A percentile compares a stretch with the other conserved stretches of the same genome.
Evolutionary conservation across 208 protist species (phyloP).

Genomic region (Herpetomonas tarakana): DNA sequence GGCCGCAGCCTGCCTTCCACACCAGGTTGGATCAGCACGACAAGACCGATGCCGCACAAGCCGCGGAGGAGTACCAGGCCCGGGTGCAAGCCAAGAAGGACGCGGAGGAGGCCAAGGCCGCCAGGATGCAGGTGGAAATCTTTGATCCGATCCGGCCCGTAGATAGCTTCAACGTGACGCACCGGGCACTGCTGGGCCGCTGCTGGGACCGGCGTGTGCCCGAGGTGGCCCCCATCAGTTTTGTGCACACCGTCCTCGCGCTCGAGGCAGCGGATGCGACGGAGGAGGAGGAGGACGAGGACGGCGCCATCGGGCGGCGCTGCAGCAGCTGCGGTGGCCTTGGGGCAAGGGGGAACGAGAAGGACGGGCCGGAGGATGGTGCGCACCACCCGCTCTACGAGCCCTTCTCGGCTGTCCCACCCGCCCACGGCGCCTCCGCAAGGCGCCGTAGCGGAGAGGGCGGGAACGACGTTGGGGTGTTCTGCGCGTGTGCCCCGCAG

Average conservation of each 20-base stretch:
- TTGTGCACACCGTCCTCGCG: constrained; percentile 24
- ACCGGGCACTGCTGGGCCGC: constrained; percentile 59
- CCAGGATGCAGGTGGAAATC: constrained; percentile 24
- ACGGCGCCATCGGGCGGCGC: background rate
- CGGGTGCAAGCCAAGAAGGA: constrained; percentile 37
- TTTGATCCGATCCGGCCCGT: constrained; percentile 55
- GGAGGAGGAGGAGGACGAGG: background rate
- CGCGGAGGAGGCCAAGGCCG: constrained; percentile 21
- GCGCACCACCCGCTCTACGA: background rate
- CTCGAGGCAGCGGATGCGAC: constrained; percentile 10
- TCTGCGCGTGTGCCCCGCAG: background rate
- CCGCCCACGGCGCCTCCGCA: background rate
- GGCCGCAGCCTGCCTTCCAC: background rate
- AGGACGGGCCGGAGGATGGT: background rate
- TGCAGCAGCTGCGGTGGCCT: too few relatives aligned
- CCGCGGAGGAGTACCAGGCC: constrained; percentile 52
- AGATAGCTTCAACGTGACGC: constrained; percentile 71
- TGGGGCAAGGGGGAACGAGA: background rate
- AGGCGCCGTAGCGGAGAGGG: constrained; percentile 2
- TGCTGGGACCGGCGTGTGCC: constrained; percentile 66
- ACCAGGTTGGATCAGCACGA: constrained; percentile 11
- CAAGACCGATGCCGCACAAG: constrained; percentile 41
- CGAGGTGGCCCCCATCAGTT: constrained; percentile 38
- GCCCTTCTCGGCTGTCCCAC: background rate
- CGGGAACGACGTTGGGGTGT: background rate